Conservation (phyloP, 2,329 filamentous ascomycete species). For the Triangularia verruculosa region DNA sequence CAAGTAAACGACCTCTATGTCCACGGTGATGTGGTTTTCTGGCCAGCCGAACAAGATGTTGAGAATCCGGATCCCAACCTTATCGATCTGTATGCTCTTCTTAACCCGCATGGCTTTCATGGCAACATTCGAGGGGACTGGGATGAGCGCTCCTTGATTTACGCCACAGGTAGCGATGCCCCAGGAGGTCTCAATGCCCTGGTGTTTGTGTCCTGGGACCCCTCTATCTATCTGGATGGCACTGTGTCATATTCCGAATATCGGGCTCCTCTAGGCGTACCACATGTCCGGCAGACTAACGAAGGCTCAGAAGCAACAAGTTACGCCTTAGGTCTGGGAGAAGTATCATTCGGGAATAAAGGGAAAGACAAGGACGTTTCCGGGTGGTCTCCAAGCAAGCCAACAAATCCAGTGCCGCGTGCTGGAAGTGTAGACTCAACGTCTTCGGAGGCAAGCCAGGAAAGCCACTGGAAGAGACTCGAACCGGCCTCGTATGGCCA, state of each 20-base stretch:
- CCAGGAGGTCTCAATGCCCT: conserved; percentile 33
- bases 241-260: conserved; percentile 27
- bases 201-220: conserved; percentile 45
- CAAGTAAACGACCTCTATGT: conserved; percentile 29
- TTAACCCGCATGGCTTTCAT: conserved; percentile 39
- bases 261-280: not conserved
- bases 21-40: conserved; percentile 30
- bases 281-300: not conserved
- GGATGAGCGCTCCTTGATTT: conserved; percentile 49
- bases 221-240: conserved; percentile 34
- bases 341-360: conserved; percentile 1
- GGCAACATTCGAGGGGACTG: conserved; percentile 41
- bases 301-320: not conserved
- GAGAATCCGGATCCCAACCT: conserved; percentile 29
- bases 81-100: conserved; percentile 35
- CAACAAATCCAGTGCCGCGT: conserved; percentile 6
- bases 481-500: conserved; percentile 19
- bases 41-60: conserved; percentile 34
- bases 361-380: conserved; percentile 7
- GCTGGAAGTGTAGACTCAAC: not conserved
- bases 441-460: not conserved
- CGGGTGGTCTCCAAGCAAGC: conserved; percentile 1
- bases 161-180: conserved; percentile 34
- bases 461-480: conserved; percentile 15
- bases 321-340: not conserved